Evolutionary conservation across 441 rosid species (phyloP).

Genomic region (Rhodomyrtus psidioides): DNA sequence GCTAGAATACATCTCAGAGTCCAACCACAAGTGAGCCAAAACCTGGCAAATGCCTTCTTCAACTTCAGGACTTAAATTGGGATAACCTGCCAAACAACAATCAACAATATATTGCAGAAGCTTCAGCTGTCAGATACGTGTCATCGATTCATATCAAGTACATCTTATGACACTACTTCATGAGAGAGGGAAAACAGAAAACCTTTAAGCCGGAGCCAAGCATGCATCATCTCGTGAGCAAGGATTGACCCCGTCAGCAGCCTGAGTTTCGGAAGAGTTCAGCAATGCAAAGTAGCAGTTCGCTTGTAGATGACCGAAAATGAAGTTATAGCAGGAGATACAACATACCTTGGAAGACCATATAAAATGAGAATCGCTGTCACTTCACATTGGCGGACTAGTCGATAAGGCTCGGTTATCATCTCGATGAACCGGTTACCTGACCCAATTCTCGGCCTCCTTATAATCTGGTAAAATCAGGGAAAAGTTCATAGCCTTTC

Average conservation of each 20-base stretch:
- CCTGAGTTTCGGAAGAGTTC: neutral
- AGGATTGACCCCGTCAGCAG: constrained; percentile 8
- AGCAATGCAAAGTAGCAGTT: neutral
- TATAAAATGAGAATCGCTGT: constrained; percentile 9
- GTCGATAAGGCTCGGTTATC: neutral
- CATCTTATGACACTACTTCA: neutral
- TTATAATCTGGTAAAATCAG: neutral
- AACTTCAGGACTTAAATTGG: neutral
- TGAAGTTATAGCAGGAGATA: neutral
- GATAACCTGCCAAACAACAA: neutral
- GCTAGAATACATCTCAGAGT: constrained; percentile 1
- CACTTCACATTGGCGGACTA: constrained; percentile 9
- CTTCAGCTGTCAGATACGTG: neutral
- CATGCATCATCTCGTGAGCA: constrained; percentile 16
- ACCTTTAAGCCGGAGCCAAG: constrained; percentile 16
- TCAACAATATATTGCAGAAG: neutral
- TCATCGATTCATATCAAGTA: neutral
- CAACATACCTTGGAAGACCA: constrained; percentile 12
- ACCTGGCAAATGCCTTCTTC: constrained; percentile 17
- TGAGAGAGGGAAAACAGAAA: neutral
- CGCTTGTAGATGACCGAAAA: neutral
- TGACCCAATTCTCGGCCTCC: neutral
- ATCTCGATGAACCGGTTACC: neutral
- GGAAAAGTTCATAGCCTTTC: neutral
- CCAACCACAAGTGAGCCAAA: constrained; percentile 8